Conservation (phyloP, 352 stramenopile species). For the Lagenidium giganteum region DNA sequence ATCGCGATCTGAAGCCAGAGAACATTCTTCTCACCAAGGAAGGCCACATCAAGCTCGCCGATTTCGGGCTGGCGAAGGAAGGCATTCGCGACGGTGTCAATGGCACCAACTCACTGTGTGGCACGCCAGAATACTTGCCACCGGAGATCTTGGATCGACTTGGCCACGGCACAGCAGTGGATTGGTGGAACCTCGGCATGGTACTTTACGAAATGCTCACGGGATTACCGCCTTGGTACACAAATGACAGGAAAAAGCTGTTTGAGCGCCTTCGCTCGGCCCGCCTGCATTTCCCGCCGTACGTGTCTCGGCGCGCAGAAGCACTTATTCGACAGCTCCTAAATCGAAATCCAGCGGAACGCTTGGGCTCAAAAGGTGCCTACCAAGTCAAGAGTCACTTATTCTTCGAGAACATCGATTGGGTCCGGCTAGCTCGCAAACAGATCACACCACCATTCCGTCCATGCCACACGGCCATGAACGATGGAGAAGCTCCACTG, state of each 20-base stretch:
- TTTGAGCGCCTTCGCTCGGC: constrained; percentile 80
- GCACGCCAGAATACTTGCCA: constrained; percentile 85
- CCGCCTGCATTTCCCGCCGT: constrained; percentile 79
- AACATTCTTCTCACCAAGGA: constrained; percentile 77
- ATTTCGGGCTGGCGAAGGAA: constrained; percentile 83
- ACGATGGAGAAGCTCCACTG: constrained; percentile 60
- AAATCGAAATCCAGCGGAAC: constrained; percentile 68
- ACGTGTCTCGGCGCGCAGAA: constrained; percentile 71
- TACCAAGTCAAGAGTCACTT: constrained; percentile 65
- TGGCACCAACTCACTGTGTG: constrained; percentile 78
- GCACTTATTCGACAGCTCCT: constrained; percentile 76
- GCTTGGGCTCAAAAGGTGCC: constrained; percentile 62
- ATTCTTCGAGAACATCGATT: constrained; percentile 81
- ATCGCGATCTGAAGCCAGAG: constrained; percentile 74
- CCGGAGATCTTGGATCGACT: constrained; percentile 79
- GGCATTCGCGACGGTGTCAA: constrained; percentile 59
- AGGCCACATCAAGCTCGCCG: constrained; percentile 86
- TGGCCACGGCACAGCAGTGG: constrained; percentile 87
- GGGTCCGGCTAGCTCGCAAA: constrained; percentile 49
- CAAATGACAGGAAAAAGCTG: constrained; percentile 85
- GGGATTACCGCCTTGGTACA: constrained; percentile 84
- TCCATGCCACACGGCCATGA: constrained; percentile 68
- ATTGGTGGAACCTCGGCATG: constrained; percentile 91
- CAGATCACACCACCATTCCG: constrained; percentile 66
- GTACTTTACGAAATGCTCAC: constrained; percentile 83